Conservation (phyloP, 106 monocot species). For the Cymbidium sinense region DNA sequence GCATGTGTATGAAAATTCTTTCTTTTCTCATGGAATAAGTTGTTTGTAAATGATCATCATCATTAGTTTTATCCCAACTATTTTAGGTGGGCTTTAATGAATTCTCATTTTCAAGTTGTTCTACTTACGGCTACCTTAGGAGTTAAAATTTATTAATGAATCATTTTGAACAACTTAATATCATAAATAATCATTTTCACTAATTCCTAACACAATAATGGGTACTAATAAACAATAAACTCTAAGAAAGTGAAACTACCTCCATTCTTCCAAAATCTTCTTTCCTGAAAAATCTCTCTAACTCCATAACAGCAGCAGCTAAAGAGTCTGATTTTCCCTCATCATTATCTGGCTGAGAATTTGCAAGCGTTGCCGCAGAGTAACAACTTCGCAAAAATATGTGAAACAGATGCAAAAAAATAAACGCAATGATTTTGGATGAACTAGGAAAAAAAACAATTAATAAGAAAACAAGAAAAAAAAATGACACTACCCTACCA, state of each 20-base stretch:
- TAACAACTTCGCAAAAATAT: slow-evolving; percentile 40
- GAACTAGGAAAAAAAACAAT: background rate
- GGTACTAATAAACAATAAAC: background rate
- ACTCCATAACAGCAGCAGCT: slow-evolving; percentile 69
- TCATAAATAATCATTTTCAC: background rate
- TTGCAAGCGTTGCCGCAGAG: slow-evolving; percentile 64
- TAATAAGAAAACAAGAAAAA: background rate
- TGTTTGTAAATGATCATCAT: background rate
- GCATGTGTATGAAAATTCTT: background rate
- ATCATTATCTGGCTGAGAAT: slow-evolving; percentile 47
- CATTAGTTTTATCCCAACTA: too few relatives aligned
- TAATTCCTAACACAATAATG: background rate
- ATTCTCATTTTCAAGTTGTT: too few relatives aligned
- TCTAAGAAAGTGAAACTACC: slow-evolving; percentile 26
- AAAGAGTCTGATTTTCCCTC: slow-evolving; percentile 56
- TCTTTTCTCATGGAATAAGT: background rate
- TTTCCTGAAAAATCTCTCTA: slow-evolving; percentile 89
- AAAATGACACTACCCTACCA: background rate
- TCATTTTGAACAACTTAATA: background rate
- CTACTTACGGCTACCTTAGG: too few relatives aligned
- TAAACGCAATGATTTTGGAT: background rate
- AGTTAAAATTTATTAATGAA: too few relatives aligned
- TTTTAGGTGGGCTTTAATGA: too few relatives aligned
- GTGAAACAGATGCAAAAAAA: background rate
- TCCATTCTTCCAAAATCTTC: slow-evolving; percentile 94